Base-by-base conservation (phyloP, 352 stramenopile genomes). In the Globisporangium rhizosaccharum region DNA sequence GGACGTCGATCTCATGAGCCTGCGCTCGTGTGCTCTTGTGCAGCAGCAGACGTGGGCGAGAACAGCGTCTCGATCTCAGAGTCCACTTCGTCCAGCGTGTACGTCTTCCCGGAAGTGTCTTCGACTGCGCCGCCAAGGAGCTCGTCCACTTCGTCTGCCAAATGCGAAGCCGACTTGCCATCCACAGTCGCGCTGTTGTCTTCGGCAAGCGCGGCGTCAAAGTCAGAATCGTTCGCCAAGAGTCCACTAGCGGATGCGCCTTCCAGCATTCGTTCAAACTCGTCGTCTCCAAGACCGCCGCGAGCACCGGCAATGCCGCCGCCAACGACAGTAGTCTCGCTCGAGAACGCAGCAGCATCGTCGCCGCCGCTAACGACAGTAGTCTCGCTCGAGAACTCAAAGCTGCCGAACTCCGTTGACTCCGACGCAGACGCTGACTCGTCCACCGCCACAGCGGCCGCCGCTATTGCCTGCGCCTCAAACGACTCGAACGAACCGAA, bases 1-100 rank as follows among this genome's bases (percentile, higher is more conserved):
- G 7, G 33, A 39, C 1, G 33, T 12, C 33, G 33, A 39, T 12
- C 33, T 39, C 33, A 39, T 12, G 33, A 39, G 8, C 33, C 10
- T 12, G 10, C 33, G 5, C 33, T 39, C 33, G 33, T 0, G 9
- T 39, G 33, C 10, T 6, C 41, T 9, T 46, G 41, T 52, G 18
- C 20, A 33, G 18, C 36, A 26, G 18, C 36, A 26, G 50, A 55
- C 18, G 30, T 55, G 23, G 52, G 52, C 18, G 52, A 57, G 11
- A 57, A 57, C 11, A 57, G 25, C 17, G 39, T 49, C 37, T 57
- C 52, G 23, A 57, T 57, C 37, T 57, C 52, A 23, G 41, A 51
- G 18, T 57, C 52, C 11, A 57, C 52, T 49, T 57, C 52, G 20
- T 57, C 52, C 42, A 57, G 11, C 18, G 52, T 57, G 26, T 51